Conservation (phyloP, 257 asterid species). For the Gentiana dahurica region DNA sequence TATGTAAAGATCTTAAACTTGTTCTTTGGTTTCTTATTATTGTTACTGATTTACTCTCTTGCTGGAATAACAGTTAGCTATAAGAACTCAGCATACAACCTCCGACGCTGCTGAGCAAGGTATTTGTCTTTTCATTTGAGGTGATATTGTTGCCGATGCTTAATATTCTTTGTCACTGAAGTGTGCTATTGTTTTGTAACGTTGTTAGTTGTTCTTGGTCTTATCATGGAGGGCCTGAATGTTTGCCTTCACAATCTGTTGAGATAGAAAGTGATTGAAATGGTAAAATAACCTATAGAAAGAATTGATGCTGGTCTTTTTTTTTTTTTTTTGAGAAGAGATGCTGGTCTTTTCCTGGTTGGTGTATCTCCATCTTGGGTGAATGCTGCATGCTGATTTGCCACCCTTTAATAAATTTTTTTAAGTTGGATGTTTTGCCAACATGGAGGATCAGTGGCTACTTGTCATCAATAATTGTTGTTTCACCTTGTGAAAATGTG, state of each 20-base stretch:
- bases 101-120: conserved; percentile 87
- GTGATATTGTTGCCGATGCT: conserved; percentile 23
- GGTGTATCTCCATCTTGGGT: no score
- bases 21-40: neutral
- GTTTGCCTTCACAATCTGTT: no score
- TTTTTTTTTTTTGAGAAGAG: no score
- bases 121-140: conserved; percentile 26
- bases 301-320: no score
- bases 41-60: conserved; percentile 2
- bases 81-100: conserved; percentile 43
- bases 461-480: conserved; percentile 6
- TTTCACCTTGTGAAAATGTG: neutral
- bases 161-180: neutral
- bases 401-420: no score
- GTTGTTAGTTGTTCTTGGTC: neutral
- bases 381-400: no score
- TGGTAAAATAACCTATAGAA: no score
- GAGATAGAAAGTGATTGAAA: no score
- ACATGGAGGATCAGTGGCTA: neutral
- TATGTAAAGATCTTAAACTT: conserved; percentile 11
- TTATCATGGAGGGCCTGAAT: no score
- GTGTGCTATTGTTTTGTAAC: neutral
- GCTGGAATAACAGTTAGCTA: conserved; percentile 57
- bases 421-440: neutral
- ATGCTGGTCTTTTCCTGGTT: no score